A percentile compares a stretch with the other conserved stretches of the same genome.
These are phyloP conservation scores for Cudoniella acicularis DNA, from an alignment of 495 filamentous ascomycete genomes.

Conservation along the genomic window DNA sequence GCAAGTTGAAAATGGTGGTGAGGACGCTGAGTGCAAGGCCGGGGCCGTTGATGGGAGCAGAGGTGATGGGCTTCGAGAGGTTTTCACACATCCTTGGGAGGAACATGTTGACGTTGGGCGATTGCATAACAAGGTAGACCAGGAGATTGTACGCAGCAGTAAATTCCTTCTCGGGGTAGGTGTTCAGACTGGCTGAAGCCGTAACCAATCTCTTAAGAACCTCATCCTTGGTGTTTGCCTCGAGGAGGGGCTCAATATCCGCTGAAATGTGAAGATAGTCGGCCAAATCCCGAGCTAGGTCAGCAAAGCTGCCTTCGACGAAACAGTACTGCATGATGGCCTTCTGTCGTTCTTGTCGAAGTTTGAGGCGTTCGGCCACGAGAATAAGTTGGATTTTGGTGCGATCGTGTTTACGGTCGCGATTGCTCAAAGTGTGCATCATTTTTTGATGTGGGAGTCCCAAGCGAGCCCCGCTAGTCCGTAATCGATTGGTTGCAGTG, in stretches of 20 bases:
- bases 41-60: slow-evolving; percentile 78
- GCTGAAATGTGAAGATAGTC: slow-evolving; percentile 53
- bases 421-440: neutral
- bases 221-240: slow-evolving; percentile 75
- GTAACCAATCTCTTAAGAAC: slow-evolving; percentile 83
- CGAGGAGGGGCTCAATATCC: slow-evolving; percentile 69
- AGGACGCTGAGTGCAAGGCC: slow-evolving; percentile 82
- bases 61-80: slow-evolving; percentile 79
- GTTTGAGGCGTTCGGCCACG: neutral
- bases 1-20: slow-evolving; percentile 95
- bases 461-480: neutral
- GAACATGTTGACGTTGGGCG: slow-evolving; percentile 75
- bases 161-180: slow-evolving; percentile 92
- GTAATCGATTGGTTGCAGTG: neutral
- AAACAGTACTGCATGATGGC: slow-evolving; percentile 38
- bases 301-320: slow-evolving; percentile 86
- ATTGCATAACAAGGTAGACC: slow-evolving; percentile 84
- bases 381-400: neutral
- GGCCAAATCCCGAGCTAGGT: slow-evolving; percentile 80
- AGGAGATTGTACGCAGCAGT: slow-evolving; percentile 93
- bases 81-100: slow-evolving; percentile 82
- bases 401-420: neutral
- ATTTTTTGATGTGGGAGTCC: neutral
- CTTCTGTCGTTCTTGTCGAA: neutral
- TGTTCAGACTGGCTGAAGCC: slow-evolving; percentile 66